Percentiles rank a stretch among this genome's conserved stretches.
phyloP scores from a whole-genome alignment of 441 rosid genomes.

The Populus hybrid region DNA sequence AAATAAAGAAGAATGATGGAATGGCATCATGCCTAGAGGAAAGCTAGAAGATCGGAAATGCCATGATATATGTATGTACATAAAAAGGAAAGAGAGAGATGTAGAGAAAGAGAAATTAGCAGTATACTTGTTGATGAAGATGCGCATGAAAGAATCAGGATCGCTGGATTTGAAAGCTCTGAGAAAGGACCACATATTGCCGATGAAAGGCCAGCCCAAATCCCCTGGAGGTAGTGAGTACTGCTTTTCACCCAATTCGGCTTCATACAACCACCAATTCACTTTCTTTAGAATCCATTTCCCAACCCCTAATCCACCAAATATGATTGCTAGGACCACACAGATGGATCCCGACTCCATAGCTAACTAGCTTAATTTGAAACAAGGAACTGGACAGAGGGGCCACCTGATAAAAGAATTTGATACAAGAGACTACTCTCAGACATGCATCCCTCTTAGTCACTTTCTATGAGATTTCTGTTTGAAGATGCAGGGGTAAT shows the following conservation, averaged over 20 bases:
- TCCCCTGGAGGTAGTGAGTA: conserved; percentile 68
- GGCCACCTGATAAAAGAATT: too few relatives aligned
- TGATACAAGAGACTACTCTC: too few relatives aligned
- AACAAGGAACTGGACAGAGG: too few relatives aligned
- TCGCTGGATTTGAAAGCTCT: conserved; percentile 60
- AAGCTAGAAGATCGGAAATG: too few relatives aligned
- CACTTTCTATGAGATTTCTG: too few relatives aligned
- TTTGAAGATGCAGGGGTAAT: too few relatives aligned
- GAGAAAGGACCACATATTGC: conserved; percentile 78
- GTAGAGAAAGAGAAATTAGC: not conserved
- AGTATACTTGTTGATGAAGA: conserved; percentile 39
- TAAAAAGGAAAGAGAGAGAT: not conserved
- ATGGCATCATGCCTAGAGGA: too few relatives aligned
- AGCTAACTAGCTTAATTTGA: too few relatives aligned
- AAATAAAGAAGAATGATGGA: too few relatives aligned
- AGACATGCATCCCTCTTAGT: too few relatives aligned
- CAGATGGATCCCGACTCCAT: conserved; percentile 23
- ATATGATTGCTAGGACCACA: conserved; percentile 6
- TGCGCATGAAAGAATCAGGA: conserved; percentile 56
- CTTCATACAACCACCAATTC: conserved; percentile 55
- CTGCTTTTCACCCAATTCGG: conserved; percentile 38
- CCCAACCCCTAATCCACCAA: conserved; percentile 18
- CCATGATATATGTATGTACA: too few relatives aligned
- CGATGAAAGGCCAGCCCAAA: conserved; percentile 78
- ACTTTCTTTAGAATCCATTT: conserved; percentile 41